A percentile compares a stretch with the other conserved stretches of the same genome.
Conservation (phyloP, 495 filamentous ascomycete genomes). For the Cercophora sp. region DNA sequence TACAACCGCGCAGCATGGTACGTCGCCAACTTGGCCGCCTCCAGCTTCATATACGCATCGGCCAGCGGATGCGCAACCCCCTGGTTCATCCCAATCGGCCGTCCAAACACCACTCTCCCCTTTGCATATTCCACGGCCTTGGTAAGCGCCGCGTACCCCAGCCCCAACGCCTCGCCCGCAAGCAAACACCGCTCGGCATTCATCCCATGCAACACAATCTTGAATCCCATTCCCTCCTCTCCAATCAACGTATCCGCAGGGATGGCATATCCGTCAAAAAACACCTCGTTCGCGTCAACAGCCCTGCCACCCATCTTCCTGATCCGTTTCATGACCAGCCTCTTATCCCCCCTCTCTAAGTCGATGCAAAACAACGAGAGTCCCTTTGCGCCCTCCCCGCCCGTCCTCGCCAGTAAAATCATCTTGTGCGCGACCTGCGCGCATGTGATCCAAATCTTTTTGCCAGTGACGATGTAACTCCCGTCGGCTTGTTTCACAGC, state of each 20-base stretch:
- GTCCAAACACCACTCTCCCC: constrained; percentile 64
- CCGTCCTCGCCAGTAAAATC: constrained; percentile 73
- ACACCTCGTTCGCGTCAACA: constrained; percentile 80
- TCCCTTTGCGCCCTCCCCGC: constrained; percentile 64
- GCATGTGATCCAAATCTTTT: constrained; percentile 82
- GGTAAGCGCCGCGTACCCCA: constrained; percentile 69
- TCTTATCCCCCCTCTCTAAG: constrained; percentile 54
- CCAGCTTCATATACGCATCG: constrained; percentile 70
- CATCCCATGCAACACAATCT: constrained; percentile 76
- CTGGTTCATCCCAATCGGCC: constrained; percentile 71
- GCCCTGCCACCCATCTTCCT: constrained; percentile 78
- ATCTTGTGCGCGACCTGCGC: constrained; percentile 74
- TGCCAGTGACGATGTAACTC: constrained; percentile 61
- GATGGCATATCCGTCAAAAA: constrained; percentile 70
- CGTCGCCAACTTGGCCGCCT: constrained; percentile 72
- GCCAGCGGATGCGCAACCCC: constrained; percentile 72
- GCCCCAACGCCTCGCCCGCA: constrained; percentile 71
- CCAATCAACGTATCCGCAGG: constrained; percentile 61
- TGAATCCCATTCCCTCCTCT: constrained; percentile 67
- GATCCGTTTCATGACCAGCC: constrained; percentile 64
- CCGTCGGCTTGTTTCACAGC: constrained; percentile 50
- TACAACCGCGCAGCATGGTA: constrained; percentile 76
- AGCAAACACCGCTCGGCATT: constrained; percentile 79
- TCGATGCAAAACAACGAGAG: constrained; percentile 75
- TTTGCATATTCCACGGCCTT: constrained; percentile 63